Conservation (phyloP, 2,329 filamentous ascomycete species). For the Paramyrothecium sp. region DNA sequence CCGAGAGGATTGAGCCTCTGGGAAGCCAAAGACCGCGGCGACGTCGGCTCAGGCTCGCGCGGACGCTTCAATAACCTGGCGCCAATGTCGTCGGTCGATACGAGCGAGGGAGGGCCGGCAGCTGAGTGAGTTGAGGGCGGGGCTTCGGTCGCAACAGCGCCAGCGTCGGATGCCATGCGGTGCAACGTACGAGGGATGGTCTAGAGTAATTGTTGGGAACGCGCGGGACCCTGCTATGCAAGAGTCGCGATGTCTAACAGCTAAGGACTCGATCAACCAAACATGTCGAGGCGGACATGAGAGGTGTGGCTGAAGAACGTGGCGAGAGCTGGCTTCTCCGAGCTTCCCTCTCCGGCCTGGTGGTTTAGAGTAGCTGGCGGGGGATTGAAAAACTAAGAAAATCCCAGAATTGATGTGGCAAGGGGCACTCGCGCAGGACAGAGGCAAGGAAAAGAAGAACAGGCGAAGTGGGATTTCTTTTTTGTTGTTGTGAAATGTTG, state of each 20-base stretch:
- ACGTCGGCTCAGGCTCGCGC: constrained; percentile 45
- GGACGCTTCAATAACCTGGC: constrained; percentile 42
- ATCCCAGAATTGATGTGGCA: neutral
- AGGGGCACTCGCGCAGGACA: neutral
- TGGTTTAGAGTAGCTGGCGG: constrained; percentile 9
- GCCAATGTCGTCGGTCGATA: constrained; percentile 35
- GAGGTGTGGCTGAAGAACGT: constrained; percentile 43
- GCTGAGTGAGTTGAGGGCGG: constrained; percentile 37
- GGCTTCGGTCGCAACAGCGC: constrained; percentile 50
- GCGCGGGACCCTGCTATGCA: constrained; percentile 14
- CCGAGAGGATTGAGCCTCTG: constrained; percentile 34
- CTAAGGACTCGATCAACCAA: constrained; percentile 23
- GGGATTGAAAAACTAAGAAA: neutral
- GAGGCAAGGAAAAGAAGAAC: neutral
- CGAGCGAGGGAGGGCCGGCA: constrained; percentile 31
- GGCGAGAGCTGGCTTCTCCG: constrained; percentile 34
- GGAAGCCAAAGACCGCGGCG: constrained; percentile 27
- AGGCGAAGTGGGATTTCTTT: neutral
- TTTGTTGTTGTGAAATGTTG: neutral
- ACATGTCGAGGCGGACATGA: constrained; percentile 33
- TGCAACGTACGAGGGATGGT: constrained; percentile 3
- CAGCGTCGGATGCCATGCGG: constrained; percentile 54
- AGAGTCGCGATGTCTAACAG: constrained; percentile 18
- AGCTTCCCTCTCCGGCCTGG: neutral
- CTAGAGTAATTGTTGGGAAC: constrained; percentile 7